Conservation (phyloP, 1,284 basidiomycete species). For the Leccinum pallidistipes region DNA sequence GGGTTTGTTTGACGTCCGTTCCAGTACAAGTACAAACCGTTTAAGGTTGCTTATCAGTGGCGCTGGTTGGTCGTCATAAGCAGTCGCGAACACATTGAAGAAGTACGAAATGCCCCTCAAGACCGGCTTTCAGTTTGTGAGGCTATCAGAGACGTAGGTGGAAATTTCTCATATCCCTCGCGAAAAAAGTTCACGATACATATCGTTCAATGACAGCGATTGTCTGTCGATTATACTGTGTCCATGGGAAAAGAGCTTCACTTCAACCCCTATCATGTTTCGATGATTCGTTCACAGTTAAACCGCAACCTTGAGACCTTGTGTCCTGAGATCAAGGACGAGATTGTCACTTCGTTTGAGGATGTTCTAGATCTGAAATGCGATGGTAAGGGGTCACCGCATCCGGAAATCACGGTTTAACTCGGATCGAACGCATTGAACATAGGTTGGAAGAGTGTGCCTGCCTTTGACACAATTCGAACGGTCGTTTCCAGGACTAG, state of each 20-base stretch:
- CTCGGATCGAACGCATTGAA: neutral
- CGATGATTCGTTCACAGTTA: constrained; percentile 30
- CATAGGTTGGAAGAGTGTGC: neutral
- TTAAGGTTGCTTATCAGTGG: constrained; percentile 41
- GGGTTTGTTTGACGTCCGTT: neutral
- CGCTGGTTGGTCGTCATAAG: constrained; percentile 45
- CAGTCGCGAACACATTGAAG: constrained; percentile 39
- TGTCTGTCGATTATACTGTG: neutral
- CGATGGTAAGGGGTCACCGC: constrained; percentile 13
- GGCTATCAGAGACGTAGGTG: neutral
- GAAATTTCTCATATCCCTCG: neutral
- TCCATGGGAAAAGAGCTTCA: neutral
- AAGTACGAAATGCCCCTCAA: constrained; percentile 37
- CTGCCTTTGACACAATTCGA: neutral
- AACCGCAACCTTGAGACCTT: constrained; percentile 31
- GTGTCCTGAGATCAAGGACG: constrained; percentile 35
- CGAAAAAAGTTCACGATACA: neutral
- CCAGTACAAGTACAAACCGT: constrained; percentile 38
- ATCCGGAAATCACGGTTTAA: neutral
- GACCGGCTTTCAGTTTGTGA: neutral
- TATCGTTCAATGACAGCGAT: neutral
- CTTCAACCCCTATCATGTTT: constrained; percentile 31
- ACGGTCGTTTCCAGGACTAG: neutral
- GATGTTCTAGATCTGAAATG: constrained; percentile 21
- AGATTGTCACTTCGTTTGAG: constrained; percentile 32